phyloP scores from a whole-genome alignment of 2,329 filamentous ascomycete genomes.

The Rhynchosporium secalis region DNA sequence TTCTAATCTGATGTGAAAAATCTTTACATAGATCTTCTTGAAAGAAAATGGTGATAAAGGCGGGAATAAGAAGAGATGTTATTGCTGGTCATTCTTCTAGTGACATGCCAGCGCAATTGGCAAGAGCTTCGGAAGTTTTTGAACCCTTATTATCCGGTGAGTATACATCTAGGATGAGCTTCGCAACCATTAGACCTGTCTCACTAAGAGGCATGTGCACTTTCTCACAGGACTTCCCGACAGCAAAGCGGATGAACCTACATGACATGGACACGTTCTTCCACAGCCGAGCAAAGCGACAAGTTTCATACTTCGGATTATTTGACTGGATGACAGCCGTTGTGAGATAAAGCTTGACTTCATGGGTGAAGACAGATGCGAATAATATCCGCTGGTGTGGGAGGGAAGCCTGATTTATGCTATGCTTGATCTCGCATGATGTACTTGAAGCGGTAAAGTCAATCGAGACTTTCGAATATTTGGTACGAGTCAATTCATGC shows the following conservation, averaged over 20 bases:
- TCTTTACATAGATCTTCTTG: no score
- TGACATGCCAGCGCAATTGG: no score
- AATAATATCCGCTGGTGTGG: background rate
- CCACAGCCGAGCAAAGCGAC: background rate
- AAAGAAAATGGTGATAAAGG: no score
- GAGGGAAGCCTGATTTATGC: background rate
- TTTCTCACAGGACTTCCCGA: background rate
- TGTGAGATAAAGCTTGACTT: conserved; percentile 6
- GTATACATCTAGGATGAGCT: background rate
- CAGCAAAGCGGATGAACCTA: background rate
- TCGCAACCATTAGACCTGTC: background rate
- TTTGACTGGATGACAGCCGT: conserved; percentile 13
- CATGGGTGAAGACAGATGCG: background rate
- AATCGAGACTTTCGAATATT: conserved; percentile 6
- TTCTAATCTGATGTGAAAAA: no score
- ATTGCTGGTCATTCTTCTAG: background rate
- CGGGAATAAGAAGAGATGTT: background rate
- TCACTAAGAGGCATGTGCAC: conserved; percentile 7
- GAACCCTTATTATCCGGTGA: no score
- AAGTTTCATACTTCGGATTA: conserved; percentile 9
- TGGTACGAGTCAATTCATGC: background rate
- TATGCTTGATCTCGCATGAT: background rate
- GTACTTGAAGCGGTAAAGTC: background rate
- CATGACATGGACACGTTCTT: no score
- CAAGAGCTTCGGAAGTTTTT: no score